phyloP scores from a whole-genome alignment of 2,329 filamentous ascomycete species.

The Fusarium oligoseptatum region DNA sequence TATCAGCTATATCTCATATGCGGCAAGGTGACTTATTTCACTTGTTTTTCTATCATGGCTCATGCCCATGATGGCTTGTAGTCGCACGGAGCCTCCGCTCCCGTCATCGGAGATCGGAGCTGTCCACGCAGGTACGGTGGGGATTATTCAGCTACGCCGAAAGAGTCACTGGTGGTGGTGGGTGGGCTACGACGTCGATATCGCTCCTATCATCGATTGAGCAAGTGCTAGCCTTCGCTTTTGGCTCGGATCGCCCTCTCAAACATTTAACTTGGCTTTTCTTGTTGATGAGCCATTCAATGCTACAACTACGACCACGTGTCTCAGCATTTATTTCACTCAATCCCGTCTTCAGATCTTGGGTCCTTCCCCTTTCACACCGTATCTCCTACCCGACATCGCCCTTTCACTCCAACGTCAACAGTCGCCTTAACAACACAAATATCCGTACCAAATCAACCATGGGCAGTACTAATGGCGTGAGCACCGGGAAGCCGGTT shows the following conservation, averaged over 20 bases:
- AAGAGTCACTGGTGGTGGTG: conserved; percentile 41
- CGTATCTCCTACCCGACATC: conserved; percentile 28
- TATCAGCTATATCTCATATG: background rate
- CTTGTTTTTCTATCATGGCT: background rate
- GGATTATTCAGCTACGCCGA: conserved; percentile 43
- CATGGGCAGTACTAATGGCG: conserved; percentile 54
- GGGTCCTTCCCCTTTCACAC: conserved; percentile 18
- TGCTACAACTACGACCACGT: conserved; percentile 44
- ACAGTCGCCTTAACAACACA: conserved; percentile 12
- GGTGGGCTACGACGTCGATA: conserved; percentile 13
- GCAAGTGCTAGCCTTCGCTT: conserved; percentile 25
- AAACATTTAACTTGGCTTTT: conserved; percentile 19
- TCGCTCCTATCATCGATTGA: conserved; percentile 17
- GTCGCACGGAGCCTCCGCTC: conserved; percentile 5
- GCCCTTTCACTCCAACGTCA: conserved; percentile 25
- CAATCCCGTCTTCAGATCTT: conserved; percentile 31
- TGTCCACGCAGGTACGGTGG: conserved; percentile 5
- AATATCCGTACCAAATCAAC: conserved; percentile 25
- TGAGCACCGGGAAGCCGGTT: conserved; percentile 53
- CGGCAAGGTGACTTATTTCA: background rate
- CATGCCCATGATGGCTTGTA: background rate
- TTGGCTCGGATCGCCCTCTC: conserved; percentile 26
- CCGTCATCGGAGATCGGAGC: conserved; percentile 34
- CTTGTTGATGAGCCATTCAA: conserved; percentile 31
- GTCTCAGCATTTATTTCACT: conserved; percentile 27